Evolutionary conservation across 768 basidiomycete species (phyloP), one percentile per base, ranked within the genome.

Genomic region (Mycena haematopus): DNA sequence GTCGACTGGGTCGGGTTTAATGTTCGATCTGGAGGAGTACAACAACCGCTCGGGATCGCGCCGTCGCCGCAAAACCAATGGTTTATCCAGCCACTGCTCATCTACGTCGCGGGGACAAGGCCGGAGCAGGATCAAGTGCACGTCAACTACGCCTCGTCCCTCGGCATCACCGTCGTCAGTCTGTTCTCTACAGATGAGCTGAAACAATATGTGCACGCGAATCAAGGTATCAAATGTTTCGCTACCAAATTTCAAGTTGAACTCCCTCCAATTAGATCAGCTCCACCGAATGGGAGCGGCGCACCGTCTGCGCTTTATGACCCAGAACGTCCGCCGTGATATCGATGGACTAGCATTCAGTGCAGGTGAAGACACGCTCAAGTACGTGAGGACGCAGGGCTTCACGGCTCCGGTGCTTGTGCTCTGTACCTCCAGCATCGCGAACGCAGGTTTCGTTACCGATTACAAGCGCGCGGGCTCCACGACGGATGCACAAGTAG

Each of bases 231-330:
- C 15, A 24, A 5, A 22, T 45, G 9, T 45, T 15, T 36, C 24
- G 8, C 10, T 42, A 27, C 4, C 19, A 40, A 10, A 40, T 38
- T 24, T 13, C 13, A 44, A 42, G 14, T 24, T 55, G 8, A 55
- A 29, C 27, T 44, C 24, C 13, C 13, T 24, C 13, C 46, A 27
- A 21, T 19, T 44, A 61, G 60, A 29, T 21, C 35, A 55, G 21
- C 60, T 61, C 15, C 38, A 36, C 15, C 36, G 60, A 19, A 19
- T 52, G 40, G 54, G 38, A 9, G 29, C 40, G 1, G 40, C 53
- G 6, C 60, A 62, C n/a, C 54, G 60, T 17, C 38, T 62, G 14
- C 60, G 60, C 21, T 62, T 62, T n/a, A 45, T 62, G 8, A 62
- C 49, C 4, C 60, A 62, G 25, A 56, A 62, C 9, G 61, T 62